phyloP scores from a whole-genome alignment of 805 yeast species.

The Metschnikowia drakensbergensis region DNA sequence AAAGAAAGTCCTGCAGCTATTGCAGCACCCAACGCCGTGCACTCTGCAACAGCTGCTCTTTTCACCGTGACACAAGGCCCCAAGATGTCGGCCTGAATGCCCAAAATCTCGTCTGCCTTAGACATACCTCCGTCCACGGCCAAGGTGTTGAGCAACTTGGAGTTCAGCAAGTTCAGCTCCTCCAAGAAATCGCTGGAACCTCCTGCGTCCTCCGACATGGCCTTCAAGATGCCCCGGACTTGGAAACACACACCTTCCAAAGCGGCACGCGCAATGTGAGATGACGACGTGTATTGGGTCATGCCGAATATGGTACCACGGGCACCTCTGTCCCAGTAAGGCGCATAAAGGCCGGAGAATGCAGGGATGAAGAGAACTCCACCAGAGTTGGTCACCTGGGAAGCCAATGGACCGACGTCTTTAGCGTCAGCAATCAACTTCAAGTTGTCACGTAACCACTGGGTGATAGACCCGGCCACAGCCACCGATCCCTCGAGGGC shows the following conservation, averaged over 20 bases:
- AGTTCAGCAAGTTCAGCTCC: conserved; percentile 44
- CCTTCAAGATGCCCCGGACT: conserved; percentile 82
- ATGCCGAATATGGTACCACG: conserved; percentile 91
- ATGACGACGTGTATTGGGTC: conserved; percentile 87
- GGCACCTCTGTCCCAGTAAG: conserved; percentile 92
- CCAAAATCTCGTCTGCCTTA: conserved; percentile 84
- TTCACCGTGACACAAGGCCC: conserved; percentile 83
- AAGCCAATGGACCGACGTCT: conserved; percentile 88
- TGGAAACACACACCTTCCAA: conserved; percentile 94
- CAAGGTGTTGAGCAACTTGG: conserved; percentile 46
- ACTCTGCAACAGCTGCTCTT: conserved; percentile 79
- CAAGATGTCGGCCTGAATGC: conserved; percentile 86
- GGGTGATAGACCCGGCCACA: conserved; percentile 91
- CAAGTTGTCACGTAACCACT: conserved; percentile 90
- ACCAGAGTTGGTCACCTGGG: conserved; percentile 74
- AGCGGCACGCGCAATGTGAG: conserved; percentile 92
- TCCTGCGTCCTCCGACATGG: conserved; percentile 85
- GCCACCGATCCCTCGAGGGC: conserved; percentile 96
- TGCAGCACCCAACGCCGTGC: conserved; percentile 95
- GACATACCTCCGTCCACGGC: conserved; percentile 97
- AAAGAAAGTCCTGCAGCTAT: conserved; percentile 84
- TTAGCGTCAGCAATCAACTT: conserved; percentile 75
- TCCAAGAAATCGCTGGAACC: conserved; percentile 56
- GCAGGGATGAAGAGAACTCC: conserved; percentile 96
- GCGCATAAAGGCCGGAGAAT: conserved; percentile 89